A percentile compares a stretch with the other conserved stretches of the same genome.
Conservation (phyloP, 768 basidiomycete species). For the Tylopilus felleus region DNA sequence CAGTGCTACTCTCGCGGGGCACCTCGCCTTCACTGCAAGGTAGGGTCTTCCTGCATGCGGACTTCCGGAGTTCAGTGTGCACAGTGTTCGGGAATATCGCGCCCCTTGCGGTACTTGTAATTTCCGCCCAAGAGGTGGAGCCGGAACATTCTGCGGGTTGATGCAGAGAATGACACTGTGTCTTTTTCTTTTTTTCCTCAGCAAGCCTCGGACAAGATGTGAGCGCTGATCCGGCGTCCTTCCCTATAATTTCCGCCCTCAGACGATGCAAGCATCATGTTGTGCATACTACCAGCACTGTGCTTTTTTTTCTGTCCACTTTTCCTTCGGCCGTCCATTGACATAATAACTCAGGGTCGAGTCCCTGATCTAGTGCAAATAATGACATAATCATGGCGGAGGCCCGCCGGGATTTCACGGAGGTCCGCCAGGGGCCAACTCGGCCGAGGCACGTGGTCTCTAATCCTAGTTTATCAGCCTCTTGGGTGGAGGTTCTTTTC, state of each 20-base stretch:
- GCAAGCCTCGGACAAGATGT: neutral
- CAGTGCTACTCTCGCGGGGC: constrained; percentile 7
- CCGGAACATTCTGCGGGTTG: neutral
- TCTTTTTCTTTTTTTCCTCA: constrained; percentile 5
- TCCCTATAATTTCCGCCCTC: constrained; percentile 10
- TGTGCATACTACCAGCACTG: neutral
- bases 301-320: neutral
- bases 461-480: constrained; percentile 9
- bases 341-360: neutral
- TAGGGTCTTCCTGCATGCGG: constrained; percentile 8
- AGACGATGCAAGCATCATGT: neutral
- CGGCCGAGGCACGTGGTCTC: constrained; percentile 11
- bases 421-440: constrained; percentile 17
- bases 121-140: constrained; percentile 21
- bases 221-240: neutral
- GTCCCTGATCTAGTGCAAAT: neutral
- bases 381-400: constrained; percentile 6
- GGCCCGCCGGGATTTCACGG: constrained; percentile 17
- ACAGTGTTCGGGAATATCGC: constrained; percentile 3
- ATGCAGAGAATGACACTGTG: constrained; percentile 1
- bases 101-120: constrained; percentile 17
- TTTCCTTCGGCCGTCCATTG: neutral
- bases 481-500: constrained; percentile 13
- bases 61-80: neutral
- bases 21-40: constrained; percentile 23